Base-by-base conservation (phyloP, 1,139 yeast genomes). In the Entelexis paramagnoliae region DNA sequence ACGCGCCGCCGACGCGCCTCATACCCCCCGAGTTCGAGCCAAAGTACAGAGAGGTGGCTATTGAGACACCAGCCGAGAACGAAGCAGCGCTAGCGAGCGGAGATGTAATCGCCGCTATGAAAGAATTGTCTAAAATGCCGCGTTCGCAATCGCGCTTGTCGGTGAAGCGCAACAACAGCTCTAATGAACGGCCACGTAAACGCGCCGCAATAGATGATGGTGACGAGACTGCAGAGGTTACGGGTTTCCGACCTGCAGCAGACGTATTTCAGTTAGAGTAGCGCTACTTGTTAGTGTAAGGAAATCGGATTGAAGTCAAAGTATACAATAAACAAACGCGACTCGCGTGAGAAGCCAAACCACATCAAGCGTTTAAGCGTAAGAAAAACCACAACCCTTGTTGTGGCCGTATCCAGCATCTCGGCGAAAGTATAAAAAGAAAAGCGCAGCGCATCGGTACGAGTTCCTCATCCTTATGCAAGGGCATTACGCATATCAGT, bases 401-500 rank as follows among this genome's bases (percentile, higher is more conserved):
- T 8, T 1, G 4, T 28, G 13, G 30, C 4, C 3, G 30, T 28
- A 28, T 28, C 13, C 6, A 22, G 24, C 6, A 7, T 28, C 14
- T 10, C 3, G 10, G 4, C 14, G 10, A 32, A 14, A 14, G 5
- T 32, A 32, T 32, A 32, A 6, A 32, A 32, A 32, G 8, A 7
- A 2, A 29, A 13, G 14, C 17, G 7, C 34, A n/a, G 16, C 17
- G 17, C 34, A 14, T 4, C 14, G 6, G 8, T 11, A n/a, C 4
- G 9, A 2, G 4, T 45, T 55, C 53, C 49, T 66, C 70, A 88
- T 88, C 96, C 83, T 89, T 91, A 87, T 89, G 97, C 98, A 84
- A 85, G 97, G 97, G 96, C 95, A 88, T 88, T 89, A 89, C 97
- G 95, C 95, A 94, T 87, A 86, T 89, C 97, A 88, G 95, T 89